Base-by-base conservation (phyloP, 2,329 filamentous ascomycete genomes). In the Xylariaceae sp. region DNA sequence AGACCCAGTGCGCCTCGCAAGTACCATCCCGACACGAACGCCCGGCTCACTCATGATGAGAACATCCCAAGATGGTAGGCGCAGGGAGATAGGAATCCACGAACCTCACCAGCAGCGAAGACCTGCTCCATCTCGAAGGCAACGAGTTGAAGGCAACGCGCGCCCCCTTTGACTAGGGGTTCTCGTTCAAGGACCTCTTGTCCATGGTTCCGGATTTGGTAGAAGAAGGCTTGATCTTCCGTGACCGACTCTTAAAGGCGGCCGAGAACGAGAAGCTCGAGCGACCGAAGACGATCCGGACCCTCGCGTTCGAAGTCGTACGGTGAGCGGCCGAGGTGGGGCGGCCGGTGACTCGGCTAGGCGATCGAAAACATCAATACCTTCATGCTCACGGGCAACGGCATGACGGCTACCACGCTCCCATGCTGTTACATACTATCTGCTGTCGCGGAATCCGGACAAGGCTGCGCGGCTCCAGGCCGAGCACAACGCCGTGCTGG, bases 111-210 rank as follows among this genome's bases (percentile, higher is more conserved):
- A 49, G 48, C 7, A 52, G 52, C 15, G 39, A 52, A 9, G 56
- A 61, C 29, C 42, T 63, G 2, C 47, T 64, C 17, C 50, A 50
- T 16, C 39, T 55, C 10, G 57, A 64, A 14, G 63, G 63, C 3
- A 44, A 49, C 11, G 50, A 57, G 32, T 66, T 62, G 62, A 60
- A 59, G 42, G 41, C 33, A 23, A 50, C 51, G 42, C 47, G 59
- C 31, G 43, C 41, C 23, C 40, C 57, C 19, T 63, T 63, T 48
- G 61, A 61, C 40, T 55, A 56, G 3, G 60, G 59, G 5, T 64
- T 64, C 41, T 54, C 56, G 1, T 44, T 47, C 9, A 54, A 47
- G 34, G 60, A 64, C 36, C 33, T 64, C 17, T 47, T 57, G 29
- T 51, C 53, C 1, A 36, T 63, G 16, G 46, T 58, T 2, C 58